Evolutionary conservation across 306 rosid genomes (phyloP), one percentile per base, ranked within the genome.

Genomic region (Vigna hirtella): DNA sequence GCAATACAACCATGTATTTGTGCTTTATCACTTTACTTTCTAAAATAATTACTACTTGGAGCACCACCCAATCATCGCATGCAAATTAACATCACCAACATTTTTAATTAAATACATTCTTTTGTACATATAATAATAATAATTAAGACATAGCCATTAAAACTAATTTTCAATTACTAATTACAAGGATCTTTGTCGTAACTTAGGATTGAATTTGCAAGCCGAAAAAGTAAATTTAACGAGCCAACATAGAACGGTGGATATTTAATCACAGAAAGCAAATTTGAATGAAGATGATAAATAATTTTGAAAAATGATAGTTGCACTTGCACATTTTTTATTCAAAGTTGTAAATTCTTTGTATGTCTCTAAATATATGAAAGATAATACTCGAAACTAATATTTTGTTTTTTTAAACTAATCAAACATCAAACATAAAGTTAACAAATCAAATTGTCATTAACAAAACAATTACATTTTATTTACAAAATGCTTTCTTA

Each of bases 301-400:
- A 34, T 1, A 61, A 4, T 58, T 17, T 17, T 11, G 56, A 59
- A 30, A 48, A 16, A 61, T 13, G 48, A 47, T 11, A 45, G 50
- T 74, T 74, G 79, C 59, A 74, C 57, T 74, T 74, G 79, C 59
- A 74, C 57, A 61, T 4, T 45, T 48, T 34, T 34, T 34, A 34
- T 34, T 34, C 38, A 34, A 5, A 34, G 38, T 34, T 32, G 38
- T 34, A 30, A 30, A 30, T 28, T 28, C 32, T 3, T 28, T 28
- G 4, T 28, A 28, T 30, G 5, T 30, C 34, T 30, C 34, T 30
- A 30, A 30, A 30, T 30, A 30, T 4, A 30, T 30, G 5, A 30
- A 30, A 30, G 5, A 30, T 30, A 0, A 30, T 30, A 30, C 4
- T 4, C 34, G 34, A 30, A 30, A 30, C 34, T 30, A 4, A 30